phyloP scores from a whole-genome alignment of 2,329 filamentous ascomycete species.

The Sphaerulina musiva region DNA sequence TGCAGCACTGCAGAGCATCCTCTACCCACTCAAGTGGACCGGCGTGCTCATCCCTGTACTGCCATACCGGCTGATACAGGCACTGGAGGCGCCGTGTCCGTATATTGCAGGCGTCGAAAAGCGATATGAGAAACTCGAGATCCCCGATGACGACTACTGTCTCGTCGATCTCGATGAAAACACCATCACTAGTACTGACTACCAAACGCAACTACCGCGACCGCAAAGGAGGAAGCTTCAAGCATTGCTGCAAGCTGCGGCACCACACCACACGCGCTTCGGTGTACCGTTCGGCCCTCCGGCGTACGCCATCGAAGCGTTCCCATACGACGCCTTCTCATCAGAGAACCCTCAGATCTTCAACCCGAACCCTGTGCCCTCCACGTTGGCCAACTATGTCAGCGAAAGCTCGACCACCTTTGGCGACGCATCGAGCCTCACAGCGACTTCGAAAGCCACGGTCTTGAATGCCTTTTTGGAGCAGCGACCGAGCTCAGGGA shows the following conservation, averaged over 20 bases:
- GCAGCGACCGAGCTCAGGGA: slow-evolving; percentile 59
- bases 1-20: slow-evolving; percentile 72
- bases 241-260: slow-evolving; percentile 79
- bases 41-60: slow-evolving; percentile 91
- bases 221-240: slow-evolving; percentile 86
- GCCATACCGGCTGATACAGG: slow-evolving; percentile 78
- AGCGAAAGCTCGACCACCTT: slow-evolving; percentile 85
- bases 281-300: slow-evolving; percentile 85
- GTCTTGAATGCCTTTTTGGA: slow-evolving; percentile 90
- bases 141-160: slow-evolving; percentile 93
- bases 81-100: slow-evolving; percentile 87
- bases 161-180: slow-evolving; percentile 90
- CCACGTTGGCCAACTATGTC: slow-evolving; percentile 76
- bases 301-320: slow-evolving; percentile 86
- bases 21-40: slow-evolving; percentile 89
- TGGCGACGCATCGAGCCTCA: slow-evolving; percentile 53
- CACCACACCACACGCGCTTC: slow-evolving; percentile 79
- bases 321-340: slow-evolving; percentile 81
- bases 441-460: slow-evolving; percentile 49
- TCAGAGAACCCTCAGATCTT: slow-evolving; percentile 80
- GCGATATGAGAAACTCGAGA: slow-evolving; percentile 74
- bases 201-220: slow-evolving; percentile 72
- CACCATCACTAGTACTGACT: slow-evolving; percentile 74
- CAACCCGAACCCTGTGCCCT: slow-evolving; percentile 60
- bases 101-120: slow-evolving; percentile 96